Evolutionary conservation across 352 stramenopile genomes (phyloP), one percentile per base, ranked within the genome.

Genomic region (Phytopythium ostracodes): DNA sequence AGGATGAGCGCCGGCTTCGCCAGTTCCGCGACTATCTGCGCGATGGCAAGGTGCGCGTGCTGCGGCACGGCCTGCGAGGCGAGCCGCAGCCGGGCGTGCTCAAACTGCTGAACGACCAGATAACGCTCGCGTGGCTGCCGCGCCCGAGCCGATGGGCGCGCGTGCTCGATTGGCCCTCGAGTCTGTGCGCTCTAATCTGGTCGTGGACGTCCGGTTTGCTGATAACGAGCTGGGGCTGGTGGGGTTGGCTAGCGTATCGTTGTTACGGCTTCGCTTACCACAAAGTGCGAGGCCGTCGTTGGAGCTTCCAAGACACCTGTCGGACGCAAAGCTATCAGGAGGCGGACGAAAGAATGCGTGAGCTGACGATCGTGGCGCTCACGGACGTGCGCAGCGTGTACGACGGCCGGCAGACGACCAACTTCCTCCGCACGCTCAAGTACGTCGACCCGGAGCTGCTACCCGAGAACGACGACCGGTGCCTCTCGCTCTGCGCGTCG

Each of bases 351-450:
- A 4, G 35, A 14, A 49, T 38, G 55, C 55, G 27, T 2, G 38
- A 60, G 29, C 50, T 47, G 17, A 54, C 58, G 0, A 62, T 63
- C 2, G 73, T 89, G 25, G 59, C 72, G 8, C 44, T 92, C 1
- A 73, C 63, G 10, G 75, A 87, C n/a, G 77, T 91, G 7, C 71
- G 70, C 49, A 81, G 72, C 38, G 77, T 95, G 42, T 73, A 84
- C 17, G 76, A 77, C 8, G 86, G 86, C 15, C 75, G 84, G 0
- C 86, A 95, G 56, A 92, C 79, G 17, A 87, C 79, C 9, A 95
- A 89, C 31, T 84, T 95, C 54, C 75, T 93, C 44, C 77, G 86
- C 46, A 95, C 86, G 4, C 87, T 90, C 63, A 95, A 95, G 66
- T 95, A 91, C 59, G 51, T 95, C 20, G 56, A 64, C 9, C 59